Conservation (phyloP, 2,329 filamentous ascomycete genomes). For the Ophiosphaerella korrae region DNA sequence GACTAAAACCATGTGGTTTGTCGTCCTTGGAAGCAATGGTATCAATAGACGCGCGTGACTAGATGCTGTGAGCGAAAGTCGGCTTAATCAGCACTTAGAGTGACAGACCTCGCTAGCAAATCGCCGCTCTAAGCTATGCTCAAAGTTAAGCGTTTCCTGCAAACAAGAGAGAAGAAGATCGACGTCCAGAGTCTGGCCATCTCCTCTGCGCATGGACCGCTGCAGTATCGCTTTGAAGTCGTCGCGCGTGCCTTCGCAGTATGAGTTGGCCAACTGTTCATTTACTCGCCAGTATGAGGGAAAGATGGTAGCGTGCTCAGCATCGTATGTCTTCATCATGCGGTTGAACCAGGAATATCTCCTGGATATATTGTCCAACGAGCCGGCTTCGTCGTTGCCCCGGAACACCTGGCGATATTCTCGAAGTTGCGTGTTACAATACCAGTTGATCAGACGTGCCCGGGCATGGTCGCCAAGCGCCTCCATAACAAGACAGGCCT, state of each 20-base stretch:
- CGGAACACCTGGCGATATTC: constrained; percentile 96
- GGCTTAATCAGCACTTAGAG: background rate
- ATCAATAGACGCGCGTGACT: constrained; percentile 82
- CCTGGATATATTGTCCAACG: constrained; percentile 92
- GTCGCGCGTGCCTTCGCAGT: constrained; percentile 93
- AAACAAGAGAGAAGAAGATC: constrained; percentile 86
- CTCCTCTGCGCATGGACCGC: constrained; percentile 77
- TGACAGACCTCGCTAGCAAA: constrained; percentile 67
- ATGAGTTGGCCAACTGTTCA: constrained; percentile 86
- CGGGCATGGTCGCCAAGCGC: constrained; percentile 87
- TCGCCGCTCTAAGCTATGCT: constrained; percentile 84
- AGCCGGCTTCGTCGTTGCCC: constrained; percentile 94
- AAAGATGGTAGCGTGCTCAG: constrained; percentile 88
- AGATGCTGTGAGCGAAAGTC: constrained; percentile 23
- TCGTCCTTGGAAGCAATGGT: constrained; percentile 82
- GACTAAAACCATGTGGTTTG: constrained; percentile 77
- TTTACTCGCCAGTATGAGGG: constrained; percentile 86
- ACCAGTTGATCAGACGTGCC: constrained; percentile 87
- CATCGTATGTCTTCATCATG: constrained; percentile 93
- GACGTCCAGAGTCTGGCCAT: constrained; percentile 83
- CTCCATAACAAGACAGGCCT: constrained; percentile 94
- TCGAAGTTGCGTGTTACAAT: constrained; percentile 93
- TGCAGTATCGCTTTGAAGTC: constrained; percentile 95
- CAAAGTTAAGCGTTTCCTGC: constrained; percentile 96
- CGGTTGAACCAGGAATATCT: constrained; percentile 96